These are phyloP conservation scores for Prunus fruticosa DNA, from an alignment of 306 rosid species.

Conservation along the genomic window DNA sequence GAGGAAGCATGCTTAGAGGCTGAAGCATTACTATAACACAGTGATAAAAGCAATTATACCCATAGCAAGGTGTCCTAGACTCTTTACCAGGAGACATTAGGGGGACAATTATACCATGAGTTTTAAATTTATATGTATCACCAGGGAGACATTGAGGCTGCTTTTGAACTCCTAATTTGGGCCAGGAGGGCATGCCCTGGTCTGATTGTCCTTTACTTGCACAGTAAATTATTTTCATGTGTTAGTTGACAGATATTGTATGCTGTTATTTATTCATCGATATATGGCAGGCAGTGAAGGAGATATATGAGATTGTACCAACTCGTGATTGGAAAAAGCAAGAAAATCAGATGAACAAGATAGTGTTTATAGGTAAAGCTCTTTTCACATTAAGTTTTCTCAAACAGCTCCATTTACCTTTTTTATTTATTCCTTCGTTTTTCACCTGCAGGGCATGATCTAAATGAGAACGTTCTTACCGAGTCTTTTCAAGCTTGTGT, in stretches of 20 bases:
- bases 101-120: no score
- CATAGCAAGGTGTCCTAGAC: background rate
- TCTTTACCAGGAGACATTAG: no score
- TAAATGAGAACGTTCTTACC: constrained; percentile 35
- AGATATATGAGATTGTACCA: constrained; percentile 83
- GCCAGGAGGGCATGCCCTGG: no score
- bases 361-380: constrained; percentile 79
- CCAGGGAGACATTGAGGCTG: no score
- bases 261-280: background rate
- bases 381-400: background rate
- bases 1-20: background rate
- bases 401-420: background rate
- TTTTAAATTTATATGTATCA: no score
- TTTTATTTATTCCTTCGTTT: background rate
- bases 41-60: background rate
- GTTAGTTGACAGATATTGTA: background rate
- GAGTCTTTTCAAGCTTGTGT: constrained; percentile 38
- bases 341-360: constrained; percentile 67
- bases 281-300: constrained; percentile 78
- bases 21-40: background rate
- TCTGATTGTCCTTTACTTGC: no score
- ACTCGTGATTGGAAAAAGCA: constrained; percentile 72
- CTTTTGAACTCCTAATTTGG: no score
- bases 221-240: background rate
- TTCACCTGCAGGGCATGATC: constrained; percentile 43